Base-by-base conservation (phyloP, 2,329 filamentous ascomycete genomes). In the Cladosporium velox region DNA sequence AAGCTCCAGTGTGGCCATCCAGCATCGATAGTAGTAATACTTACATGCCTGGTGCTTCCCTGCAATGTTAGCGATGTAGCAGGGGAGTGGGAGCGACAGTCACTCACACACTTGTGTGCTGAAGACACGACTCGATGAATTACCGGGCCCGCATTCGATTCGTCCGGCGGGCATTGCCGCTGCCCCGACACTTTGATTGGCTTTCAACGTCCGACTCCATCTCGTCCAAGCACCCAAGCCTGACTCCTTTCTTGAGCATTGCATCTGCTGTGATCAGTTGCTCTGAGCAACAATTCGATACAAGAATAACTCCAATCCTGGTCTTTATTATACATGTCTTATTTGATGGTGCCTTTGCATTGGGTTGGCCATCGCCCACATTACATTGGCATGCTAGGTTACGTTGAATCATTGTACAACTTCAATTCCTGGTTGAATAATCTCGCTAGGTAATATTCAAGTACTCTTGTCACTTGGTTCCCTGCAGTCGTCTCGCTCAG, bases 51-150 rank as follows among this genome's bases (percentile, higher is more conserved):
- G 41, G 15, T 21, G 49, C 35, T 47, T 64, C 61, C 61, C 61
- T n/a, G 51, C 51, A 47, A 55, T 44, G 51, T 41, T 58, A 28
- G 8, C 55, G 21, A 58, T 55, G 51, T 64, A 24, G 26, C 51
- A 64, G 61, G 61, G 61, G 55, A 64, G 49, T 55, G 51, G 55
- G 61, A 41, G 24, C 61, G 51, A 57, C 61, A 21, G 41, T 64
- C 51, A 59, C 30, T 34, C 41, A 47, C 41, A 47, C 41, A 41
- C 24, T 57, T 52, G 61, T 62, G 61, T 64, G 61, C 51, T 64
- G 51, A 44, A 47, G 35, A 57, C 51, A 47, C 34, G 51, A 63
- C 60, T 63, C 60, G 59, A 62, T 62, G 59, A 62, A 62, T 62
- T 62, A 54, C 51, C 51, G 52, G 52, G 52, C 52, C 52, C 52